phyloP scores from a whole-genome alignment of 2,329 filamentous ascomycete genomes.

The Fusarium bulbicola region DNA sequence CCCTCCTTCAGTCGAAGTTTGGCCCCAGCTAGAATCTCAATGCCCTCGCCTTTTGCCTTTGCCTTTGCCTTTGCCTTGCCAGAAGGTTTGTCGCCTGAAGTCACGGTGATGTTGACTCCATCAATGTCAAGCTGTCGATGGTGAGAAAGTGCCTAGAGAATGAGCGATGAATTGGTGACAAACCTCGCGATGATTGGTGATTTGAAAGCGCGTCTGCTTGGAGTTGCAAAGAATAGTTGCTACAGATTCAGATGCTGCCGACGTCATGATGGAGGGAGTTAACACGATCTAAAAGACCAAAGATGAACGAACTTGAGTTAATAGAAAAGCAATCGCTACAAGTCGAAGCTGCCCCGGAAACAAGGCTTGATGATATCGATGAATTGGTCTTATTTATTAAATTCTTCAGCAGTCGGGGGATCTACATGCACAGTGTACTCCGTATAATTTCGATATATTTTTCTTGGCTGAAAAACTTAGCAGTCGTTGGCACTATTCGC shows the following conservation, averaged over 20 bases:
- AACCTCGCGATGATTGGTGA: conserved; percentile 66
- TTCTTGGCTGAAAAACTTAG: neutral
- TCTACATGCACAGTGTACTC: neutral
- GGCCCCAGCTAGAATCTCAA: conserved; percentile 77
- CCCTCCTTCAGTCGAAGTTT: conserved; percentile 77
- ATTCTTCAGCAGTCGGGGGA: neutral
- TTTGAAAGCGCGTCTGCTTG: conserved; percentile 72
- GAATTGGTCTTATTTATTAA: neutral
- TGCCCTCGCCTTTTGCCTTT: conserved; percentile 55
- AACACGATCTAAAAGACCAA: neutral
- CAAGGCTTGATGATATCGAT: neutral
- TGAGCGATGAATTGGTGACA: neutral
- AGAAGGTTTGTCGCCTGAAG: conserved; percentile 54
- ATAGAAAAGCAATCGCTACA: neutral
- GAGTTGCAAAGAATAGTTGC: conserved; percentile 68
- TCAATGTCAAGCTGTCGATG: conserved; percentile 70
- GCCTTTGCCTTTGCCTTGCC: conserved; percentile 61
- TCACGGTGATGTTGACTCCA: conserved; percentile 75
- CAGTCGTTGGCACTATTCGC: neutral
- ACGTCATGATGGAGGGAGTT: conserved; percentile 51
- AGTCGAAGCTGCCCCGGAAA: neutral
- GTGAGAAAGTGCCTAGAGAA: neutral
- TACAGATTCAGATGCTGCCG: conserved; percentile 59
- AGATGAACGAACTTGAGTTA: neutral
- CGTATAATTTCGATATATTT: neutral